Percentiles rank a stretch among this genome's conserved stretches.
These are phyloP conservation scores for Pythium guiyangense DNA, from an alignment of 352 stramenopile species.

Conservation along the genomic window DNA sequence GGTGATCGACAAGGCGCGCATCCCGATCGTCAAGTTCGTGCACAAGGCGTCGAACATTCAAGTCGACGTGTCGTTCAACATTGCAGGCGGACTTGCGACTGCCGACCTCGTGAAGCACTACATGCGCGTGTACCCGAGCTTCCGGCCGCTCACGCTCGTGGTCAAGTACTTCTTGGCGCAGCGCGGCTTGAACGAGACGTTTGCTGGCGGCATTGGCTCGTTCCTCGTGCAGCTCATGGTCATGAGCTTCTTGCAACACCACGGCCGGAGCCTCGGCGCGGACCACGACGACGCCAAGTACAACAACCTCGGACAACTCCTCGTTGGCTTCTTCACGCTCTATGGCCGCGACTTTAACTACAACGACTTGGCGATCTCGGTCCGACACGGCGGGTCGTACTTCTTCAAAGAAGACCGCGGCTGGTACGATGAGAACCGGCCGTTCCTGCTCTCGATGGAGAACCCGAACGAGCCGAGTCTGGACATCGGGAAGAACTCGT, in stretches of 20 bases:
- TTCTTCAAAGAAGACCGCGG: constrained; percentile 87
- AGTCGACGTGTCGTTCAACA: constrained; percentile 93
- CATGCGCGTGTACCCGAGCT: constrained; percentile 87
- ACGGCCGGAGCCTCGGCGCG: constrained; percentile 47
- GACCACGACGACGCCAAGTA: constrained; percentile 59
- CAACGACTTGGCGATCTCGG: constrained; percentile 87
- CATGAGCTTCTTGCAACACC: constrained; percentile 92
- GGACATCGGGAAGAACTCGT: constrained; percentile 92
- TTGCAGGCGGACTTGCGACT: constrained; percentile 73
- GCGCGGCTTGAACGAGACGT: constrained; percentile 93
- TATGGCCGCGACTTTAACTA: constrained; percentile 95
- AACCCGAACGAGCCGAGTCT: constrained; percentile 91
- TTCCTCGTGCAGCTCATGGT: constrained; percentile 96
- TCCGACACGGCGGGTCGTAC: constrained; percentile 90
- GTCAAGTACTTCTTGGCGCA: constrained; percentile 96
- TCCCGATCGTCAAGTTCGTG: constrained; percentile 96
- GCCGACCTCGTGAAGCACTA: constrained; percentile 89
- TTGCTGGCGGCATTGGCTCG: constrained; percentile 90
- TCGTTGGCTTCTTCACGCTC: constrained; percentile 95
- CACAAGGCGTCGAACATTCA: constrained; percentile 85
- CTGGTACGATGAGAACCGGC: constrained; percentile 68
- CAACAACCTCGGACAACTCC: constrained; percentile 89
- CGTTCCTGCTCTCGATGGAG: constrained; percentile 90
- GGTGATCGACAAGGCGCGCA: constrained; percentile 92
- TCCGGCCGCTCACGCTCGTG: constrained; percentile 92